Conservation (phyloP, 345 rosid species). For the Alliaria petiolata region DNA sequence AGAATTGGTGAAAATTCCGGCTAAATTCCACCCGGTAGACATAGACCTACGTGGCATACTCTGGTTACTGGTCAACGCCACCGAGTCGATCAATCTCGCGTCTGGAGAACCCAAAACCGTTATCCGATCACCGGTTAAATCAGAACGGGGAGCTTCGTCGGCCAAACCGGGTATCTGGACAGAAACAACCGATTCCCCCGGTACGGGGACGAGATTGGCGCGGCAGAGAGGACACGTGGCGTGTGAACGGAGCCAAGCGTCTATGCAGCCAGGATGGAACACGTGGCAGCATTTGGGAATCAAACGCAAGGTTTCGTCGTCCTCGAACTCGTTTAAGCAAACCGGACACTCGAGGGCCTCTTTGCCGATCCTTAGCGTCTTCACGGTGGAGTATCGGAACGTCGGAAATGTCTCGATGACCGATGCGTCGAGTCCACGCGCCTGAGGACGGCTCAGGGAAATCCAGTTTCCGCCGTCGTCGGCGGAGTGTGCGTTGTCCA, state of each 20-base stretch:
- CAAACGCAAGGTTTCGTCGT: conserved; percentile 71
- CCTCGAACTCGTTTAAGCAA: conserved; percentile 81
- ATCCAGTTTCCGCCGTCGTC: conserved; percentile 24
- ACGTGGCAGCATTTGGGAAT: conserved; percentile 85
- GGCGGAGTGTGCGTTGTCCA: background rate
- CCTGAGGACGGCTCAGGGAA: conserved; percentile 19
- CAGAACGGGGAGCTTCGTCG: background rate
- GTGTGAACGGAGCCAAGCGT: conserved; percentile 71
- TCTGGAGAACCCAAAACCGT: conserved; percentile 24
- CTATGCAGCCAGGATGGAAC: conserved; percentile 76
- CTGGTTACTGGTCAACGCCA: conserved; percentile 21
- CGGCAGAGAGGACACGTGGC: conserved; percentile 88
- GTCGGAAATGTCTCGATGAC: conserved; percentile 65
- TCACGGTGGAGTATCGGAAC: conserved; percentile 62
- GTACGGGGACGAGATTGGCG: conserved; percentile 53
- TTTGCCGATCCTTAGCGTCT: conserved; percentile 53
- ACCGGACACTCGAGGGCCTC: conserved; percentile 77
- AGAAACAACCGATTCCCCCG: conserved; percentile 38
- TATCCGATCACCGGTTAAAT: background rate
- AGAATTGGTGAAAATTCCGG: conserved; percentile 50
- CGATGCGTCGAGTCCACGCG: conserved; percentile 56
- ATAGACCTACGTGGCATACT: conserved; percentile 50
- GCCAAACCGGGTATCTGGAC: conserved; percentile 25
- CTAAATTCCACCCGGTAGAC: conserved; percentile 63
- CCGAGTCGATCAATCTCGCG: conserved; percentile 25